Evolutionary conservation across 805 yeast species (phyloP), one percentile per base, ranked within the genome.

Genomic region (Myxozyma sirexii): DNA sequence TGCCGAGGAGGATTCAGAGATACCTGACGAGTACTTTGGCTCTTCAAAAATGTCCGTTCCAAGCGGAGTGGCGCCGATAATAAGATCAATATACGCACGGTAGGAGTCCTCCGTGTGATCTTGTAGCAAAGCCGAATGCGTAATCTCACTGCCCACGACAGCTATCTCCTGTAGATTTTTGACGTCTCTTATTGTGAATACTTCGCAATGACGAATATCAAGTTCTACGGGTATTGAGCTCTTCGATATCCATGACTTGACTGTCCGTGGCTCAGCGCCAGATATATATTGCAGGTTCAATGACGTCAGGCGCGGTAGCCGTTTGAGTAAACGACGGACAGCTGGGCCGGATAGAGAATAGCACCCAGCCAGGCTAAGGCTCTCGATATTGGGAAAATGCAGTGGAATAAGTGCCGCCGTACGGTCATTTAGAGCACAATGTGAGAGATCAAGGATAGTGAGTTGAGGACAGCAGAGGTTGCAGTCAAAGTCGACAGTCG

Each of bases 361-460:
- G 39, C 48, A 50, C 17, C 63, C 57, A 26, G 60, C 46, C 41
- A 59, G 37, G 21, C 51, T 41, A 4, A 59, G 46, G 2, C n/a
- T 17, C 3, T 24, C 26, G 2, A 59, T 45, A 21, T 24, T 19
- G n/a, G 42, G 44, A 29, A 56, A 38, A 10, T 19, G 27, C n/a
- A 17, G 29, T n/a, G 59, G 50, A 7, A 59, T 24, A 41, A 45
- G 23, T 15, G 37, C 47, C n/a, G 46, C 47, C 2, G 42, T 21
- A 10, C 31, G 26, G 21, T 37, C 33, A 12, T 8, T 8, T 21
- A 43, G n/a, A 3, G 38, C 41, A 24, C 56, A 23, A 31, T 51
- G 46, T 3, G 57, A 39, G 8, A 59, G 45, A 38, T 59, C 55
- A 19, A 59, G 45, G 2, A 21, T 8, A 21, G 45, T 21, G 45